These are phyloP conservation scores for Coprinellus micaceus DNA, from an alignment of 768 basidiomycete genomes.

Conservation along the genomic window DNA sequence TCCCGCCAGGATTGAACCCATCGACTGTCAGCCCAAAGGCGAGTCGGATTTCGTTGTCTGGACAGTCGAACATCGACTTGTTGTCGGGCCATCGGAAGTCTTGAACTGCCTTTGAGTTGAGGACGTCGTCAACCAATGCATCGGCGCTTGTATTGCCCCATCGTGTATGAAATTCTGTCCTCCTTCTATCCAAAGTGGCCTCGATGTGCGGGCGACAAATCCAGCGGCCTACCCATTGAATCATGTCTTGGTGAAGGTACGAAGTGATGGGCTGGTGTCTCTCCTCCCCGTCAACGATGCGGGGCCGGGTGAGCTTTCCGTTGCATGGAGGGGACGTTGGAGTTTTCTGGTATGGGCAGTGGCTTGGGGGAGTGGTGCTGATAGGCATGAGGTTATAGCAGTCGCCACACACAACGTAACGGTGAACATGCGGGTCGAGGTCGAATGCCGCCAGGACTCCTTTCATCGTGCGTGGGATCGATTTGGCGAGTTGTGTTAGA, in stretches of 20 bases:
- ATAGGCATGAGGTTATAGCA: not conserved
- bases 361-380: not conserved
- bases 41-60: not conserved
- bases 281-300: not conserved
- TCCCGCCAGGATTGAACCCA: slow-evolving; percentile 29
- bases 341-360: not conserved
- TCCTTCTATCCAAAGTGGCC: slow-evolving; percentile 13
- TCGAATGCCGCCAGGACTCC: not conserved
- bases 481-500: not conserved
- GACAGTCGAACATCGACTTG: slow-evolving; percentile 6
- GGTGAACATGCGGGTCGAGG: not conserved
- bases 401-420: not conserved
- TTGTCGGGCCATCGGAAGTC: slow-evolving; percentile 3
- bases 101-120: slow-evolving; percentile 6
- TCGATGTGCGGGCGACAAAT: slow-evolving; percentile 17
- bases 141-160: slow-evolving; percentile 4
- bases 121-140: not conserved
- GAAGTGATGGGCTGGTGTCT: not conserved
- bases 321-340: not conserved
- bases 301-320: not conserved
- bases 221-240: slow-evolving; percentile 19
- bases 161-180: not conserved
- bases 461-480: not conserved
- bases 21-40: slow-evolving; percentile 28
- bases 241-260: slow-evolving; percentile 20